Evolutionary conservation across 805 yeast species (phyloP), one percentile per base, ranked within the genome.

Genomic region (Cyberlindnera lachancei): DNA sequence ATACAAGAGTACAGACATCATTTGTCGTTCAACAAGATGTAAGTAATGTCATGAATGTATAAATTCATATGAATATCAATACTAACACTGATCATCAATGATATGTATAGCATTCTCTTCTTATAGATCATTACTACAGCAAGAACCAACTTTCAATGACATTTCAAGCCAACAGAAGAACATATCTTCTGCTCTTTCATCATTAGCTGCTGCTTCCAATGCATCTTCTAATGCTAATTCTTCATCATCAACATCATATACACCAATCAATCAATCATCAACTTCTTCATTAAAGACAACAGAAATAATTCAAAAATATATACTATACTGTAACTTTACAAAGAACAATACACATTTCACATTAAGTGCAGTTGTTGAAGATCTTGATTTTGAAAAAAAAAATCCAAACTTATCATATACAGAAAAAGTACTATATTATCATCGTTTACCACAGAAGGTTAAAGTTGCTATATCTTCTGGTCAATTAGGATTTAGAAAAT

Each of bases 291-390:
- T n/a, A 21, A 10, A 19, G 14, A 7, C 17, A 30, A 7, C 50
- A 18, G 57, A 55, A 30, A 36, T 40, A 44, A 59, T 56, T 16
- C 78, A 80, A 18, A 75, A 76, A 49, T 79, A 86, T 63, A 75
- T 82, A 33, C 55, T 90, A 34, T 83, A 83, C 58, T 85, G 86
- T 37, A 61, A 66, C 19, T 88, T 87, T 61, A 74, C 79, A 34
- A 77, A 76, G 52, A 90, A 88, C 63, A 88, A 88, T 64, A 82
- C 95, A 3, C 75, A 78, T 47, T 62, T 83, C 38, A 80, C 96
- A 9, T 67, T 85, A 33, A 72, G 82, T 12, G 79, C 82, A 4
- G 81, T 76, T 13, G 71, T 70, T 23, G 82, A 77, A 52, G 90
- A 81, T 50, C 53, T 61, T 31, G 72, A 77, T 40, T 75, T 66